Conservation (phyloP, 208 protist genomes). For the Leptomonas pyrrhocoris region DNA sequence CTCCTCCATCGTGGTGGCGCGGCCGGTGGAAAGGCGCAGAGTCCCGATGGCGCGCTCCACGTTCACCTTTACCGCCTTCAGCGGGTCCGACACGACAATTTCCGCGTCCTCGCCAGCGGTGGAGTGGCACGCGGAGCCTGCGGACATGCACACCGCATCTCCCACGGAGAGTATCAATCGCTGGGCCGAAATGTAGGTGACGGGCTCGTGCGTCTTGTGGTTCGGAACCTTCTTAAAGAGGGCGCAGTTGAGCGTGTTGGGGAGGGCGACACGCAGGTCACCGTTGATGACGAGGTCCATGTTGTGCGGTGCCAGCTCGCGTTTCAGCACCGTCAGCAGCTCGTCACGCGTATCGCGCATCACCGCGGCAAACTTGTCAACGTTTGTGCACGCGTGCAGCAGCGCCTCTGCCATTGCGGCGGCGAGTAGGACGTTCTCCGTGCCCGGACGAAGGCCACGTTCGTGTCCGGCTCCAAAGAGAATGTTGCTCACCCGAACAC, state of each 20-base stretch:
- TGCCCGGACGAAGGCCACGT: constrained; percentile 76
- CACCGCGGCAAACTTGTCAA: constrained; percentile 36
- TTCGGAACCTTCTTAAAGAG: constrained; percentile 58
- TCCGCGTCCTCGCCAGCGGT: constrained; percentile 41
- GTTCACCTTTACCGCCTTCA: constrained; percentile 64
- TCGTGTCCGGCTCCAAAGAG: constrained; percentile 87
- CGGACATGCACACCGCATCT: constrained; percentile 82
- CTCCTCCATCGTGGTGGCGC: constrained; percentile 68
- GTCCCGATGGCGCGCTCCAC: constrained; percentile 71
- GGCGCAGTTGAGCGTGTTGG: constrained; percentile 89
- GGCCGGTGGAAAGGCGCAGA: constrained; percentile 76
- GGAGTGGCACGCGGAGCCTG: constrained; percentile 86
- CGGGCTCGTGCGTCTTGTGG: constrained; percentile 21
- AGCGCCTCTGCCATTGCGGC: constrained; percentile 82
- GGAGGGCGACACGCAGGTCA: constrained; percentile 47
- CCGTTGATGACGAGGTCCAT: constrained; percentile 84
- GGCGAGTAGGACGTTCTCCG: constrained; percentile 83
- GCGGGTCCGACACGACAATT: constrained; percentile 68
- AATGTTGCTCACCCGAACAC: constrained; percentile 62
- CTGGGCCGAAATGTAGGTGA: constrained; percentile 77
- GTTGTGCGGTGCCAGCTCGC: constrained; percentile 52
- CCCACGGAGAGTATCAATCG: constrained; percentile 65
- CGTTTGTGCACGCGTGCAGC: constrained; percentile 39
- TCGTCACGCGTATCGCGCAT: constrained; percentile 74
- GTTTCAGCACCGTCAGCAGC: constrained; percentile 51